Conservation (phyloP, 306 rosid species). For the Erythrophleum fordii region DNA sequence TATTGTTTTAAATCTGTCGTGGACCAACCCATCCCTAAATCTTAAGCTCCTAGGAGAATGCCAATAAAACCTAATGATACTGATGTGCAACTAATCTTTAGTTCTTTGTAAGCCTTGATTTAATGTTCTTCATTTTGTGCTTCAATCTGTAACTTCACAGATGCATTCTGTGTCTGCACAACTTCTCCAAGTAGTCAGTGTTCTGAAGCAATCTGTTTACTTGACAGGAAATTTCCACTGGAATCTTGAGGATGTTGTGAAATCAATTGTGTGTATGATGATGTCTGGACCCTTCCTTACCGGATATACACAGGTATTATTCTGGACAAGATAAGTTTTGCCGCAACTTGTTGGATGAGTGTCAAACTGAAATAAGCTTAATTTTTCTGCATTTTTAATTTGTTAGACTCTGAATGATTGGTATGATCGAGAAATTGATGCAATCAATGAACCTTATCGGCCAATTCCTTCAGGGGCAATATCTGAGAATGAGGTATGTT, state of each 20-base stretch:
- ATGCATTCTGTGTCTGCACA: slow-evolving; percentile 7
- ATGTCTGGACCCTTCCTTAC: slow-evolving; percentile 97
- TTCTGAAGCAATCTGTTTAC: slow-evolving; percentile 30
- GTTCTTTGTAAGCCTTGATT: slow-evolving; percentile 4
- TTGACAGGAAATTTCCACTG: slow-evolving; percentile 90
- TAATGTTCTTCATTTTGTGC: slow-evolving; percentile 32
- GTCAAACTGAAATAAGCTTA: slow-evolving; percentile 18
- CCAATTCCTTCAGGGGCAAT: slow-evolving; percentile 98
- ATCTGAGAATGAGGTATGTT: slow-evolving; percentile 86
- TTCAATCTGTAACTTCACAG: slow-evolving; percentile 18
- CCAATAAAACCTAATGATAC: neutral
- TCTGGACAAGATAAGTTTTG: neutral
- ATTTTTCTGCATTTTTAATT: slow-evolving; percentile 28
- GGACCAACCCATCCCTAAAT: neutral
- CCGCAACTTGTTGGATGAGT: slow-evolving; percentile 15
- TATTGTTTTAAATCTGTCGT: neutral
- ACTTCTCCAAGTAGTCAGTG: neutral
- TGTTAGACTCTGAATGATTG: slow-evolving; percentile 89
- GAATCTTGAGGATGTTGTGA: slow-evolving; percentile 85
- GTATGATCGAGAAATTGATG: slow-evolving; percentile 98
- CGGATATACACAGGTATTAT: slow-evolving; percentile 87
- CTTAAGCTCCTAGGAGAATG: neutral
- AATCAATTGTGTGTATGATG: slow-evolving; percentile 86
- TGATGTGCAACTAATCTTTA: neutral
- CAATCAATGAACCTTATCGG: slow-evolving; percentile 96